These are phyloP conservation scores for Pythium dissimile DNA, from an alignment of 352 stramenopile genomes.

Conservation along the genomic window DNA sequence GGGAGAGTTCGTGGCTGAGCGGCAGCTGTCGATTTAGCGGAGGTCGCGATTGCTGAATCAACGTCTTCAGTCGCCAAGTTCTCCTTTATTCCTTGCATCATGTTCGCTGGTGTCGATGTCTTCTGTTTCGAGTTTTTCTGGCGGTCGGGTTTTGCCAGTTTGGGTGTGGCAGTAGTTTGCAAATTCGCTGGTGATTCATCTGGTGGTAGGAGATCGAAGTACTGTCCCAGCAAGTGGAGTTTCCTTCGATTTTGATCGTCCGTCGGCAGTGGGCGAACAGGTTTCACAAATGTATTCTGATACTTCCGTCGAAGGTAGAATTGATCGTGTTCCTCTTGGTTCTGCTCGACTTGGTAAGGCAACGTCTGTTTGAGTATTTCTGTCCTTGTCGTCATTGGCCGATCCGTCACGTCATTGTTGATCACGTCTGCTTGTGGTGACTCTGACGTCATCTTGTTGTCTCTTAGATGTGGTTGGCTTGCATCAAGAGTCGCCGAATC, in stretches of 20 bases:
- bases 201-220: conserved; percentile 47
- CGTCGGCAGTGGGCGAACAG: conserved; percentile 25
- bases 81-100: no score
- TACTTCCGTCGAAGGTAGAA: conserved; percentile 48
- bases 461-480: no score
- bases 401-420: no score
- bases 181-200: conserved; percentile 1
- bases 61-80: no score
- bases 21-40: not conserved
- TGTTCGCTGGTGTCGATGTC: not conserved
- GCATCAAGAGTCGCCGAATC: conserved; percentile 21
- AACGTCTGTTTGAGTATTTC: conserved; percentile 62
- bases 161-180: not conserved
- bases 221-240: conserved; percentile 42
- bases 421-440: no score
- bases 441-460: no score
- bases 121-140: not conserved
- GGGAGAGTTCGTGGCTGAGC: not conserved
- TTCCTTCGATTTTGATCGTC: conserved; percentile 46
- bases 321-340: conserved; percentile 29
- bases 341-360: conserved; percentile 39
- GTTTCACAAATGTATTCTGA: conserved; percentile 43
- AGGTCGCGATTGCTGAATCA: no score
- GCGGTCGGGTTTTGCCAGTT: not conserved
- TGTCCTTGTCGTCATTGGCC: conserved; percentile 44